A percentile compares a stretch with the other conserved stretches of the same genome.
Conservation (phyloP, 495 filamentous ascomycete species). For the Xylaria telfairii region DNA sequence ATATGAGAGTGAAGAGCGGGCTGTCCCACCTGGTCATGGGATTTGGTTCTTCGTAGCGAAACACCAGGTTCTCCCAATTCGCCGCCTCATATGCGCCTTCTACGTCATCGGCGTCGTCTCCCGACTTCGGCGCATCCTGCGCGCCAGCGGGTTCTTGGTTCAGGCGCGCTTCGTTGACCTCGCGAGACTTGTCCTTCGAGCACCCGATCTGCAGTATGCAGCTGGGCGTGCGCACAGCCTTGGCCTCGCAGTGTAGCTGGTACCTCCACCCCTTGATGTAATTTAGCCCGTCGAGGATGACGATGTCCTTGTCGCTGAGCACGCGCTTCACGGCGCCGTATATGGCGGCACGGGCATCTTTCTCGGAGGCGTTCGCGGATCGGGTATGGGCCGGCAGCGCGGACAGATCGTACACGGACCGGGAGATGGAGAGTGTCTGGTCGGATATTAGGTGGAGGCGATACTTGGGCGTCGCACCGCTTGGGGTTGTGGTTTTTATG, state of each 20-base stretch:
- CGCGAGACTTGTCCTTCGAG: conserved; percentile 67
- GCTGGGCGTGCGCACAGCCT: conserved; percentile 79
- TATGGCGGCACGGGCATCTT: conserved; percentile 85
- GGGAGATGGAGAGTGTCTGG: conserved; percentile 65
- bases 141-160: conserved; percentile 26
- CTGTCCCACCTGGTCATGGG: conserved; percentile 94
- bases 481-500: conserved; percentile 47
- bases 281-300: conserved; percentile 88
- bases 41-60: conserved; percentile 95
- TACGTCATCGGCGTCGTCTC: conserved; percentile 38
- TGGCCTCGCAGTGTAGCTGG: conserved; percentile 93
- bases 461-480: conserved; percentile 49
- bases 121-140: conserved; percentile 19
- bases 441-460: conserved; percentile 74
- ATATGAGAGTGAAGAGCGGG: conserved; percentile 88
- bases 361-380: conserved; percentile 72
- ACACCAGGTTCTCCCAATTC: conserved; percentile 90
- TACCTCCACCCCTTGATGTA: conserved; percentile 99
- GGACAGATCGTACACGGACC: conserved; percentile 66
- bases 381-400: conserved; percentile 55
- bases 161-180: conserved; percentile 61
- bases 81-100: conserved; percentile 67
- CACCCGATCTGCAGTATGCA: conserved; percentile 90
- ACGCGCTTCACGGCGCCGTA: conserved; percentile 86
- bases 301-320: conserved; percentile 78